Base-by-base conservation (phyloP, 1,284 basidiomycete species). In the Leccinum solheimii region DNA sequence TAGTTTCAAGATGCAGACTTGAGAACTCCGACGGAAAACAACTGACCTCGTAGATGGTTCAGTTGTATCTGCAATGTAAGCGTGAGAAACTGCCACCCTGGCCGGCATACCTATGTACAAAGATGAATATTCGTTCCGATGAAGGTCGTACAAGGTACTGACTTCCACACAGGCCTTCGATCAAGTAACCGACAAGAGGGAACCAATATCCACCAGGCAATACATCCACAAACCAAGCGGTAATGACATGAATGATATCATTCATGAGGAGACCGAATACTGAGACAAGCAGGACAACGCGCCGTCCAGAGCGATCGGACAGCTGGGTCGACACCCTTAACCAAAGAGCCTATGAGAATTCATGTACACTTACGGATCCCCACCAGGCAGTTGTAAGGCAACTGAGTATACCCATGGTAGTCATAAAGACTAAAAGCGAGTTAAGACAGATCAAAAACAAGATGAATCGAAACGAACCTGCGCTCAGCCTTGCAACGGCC, bases 171-270 rank as follows among this genome's bases (percentile, higher is more conserved):
- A 83, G 63, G 8, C 95, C 95, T 65, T 96, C 93, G 1, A 94
- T 63, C 4, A 87, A 68, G 9, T 89, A 86, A 1, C 90, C 90
- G 14, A 91, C 67, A 9, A 95, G 68, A n/a, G 95, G 79, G 70
- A 92, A 88, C 83, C 90, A 90, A 74, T 94, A 94, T 13, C 92
- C 90, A 5, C 92, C 91, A 1, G 91, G 91, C 6, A 92, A 76
- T 16, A 76, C 68, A 58, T 83, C 76, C 38, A 84, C 84, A 72
- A 83, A 88, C 56, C 77, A 79, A 34, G 85, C 80, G 8, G 91
- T 88, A 56, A 88, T 69, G 56, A 95, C 81, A 68, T 94, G 88
- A 63, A 79, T 85, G 27, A 84, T 67, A 67, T 94, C 90, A 67
- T 81, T 84, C 49, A 87, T 62, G 26, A 95, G 72, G 7, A 90